These are phyloP conservation scores for Phytophthora sp. DNA, from an alignment of 352 stramenopile genomes.

Conservation along the genomic window DNA sequence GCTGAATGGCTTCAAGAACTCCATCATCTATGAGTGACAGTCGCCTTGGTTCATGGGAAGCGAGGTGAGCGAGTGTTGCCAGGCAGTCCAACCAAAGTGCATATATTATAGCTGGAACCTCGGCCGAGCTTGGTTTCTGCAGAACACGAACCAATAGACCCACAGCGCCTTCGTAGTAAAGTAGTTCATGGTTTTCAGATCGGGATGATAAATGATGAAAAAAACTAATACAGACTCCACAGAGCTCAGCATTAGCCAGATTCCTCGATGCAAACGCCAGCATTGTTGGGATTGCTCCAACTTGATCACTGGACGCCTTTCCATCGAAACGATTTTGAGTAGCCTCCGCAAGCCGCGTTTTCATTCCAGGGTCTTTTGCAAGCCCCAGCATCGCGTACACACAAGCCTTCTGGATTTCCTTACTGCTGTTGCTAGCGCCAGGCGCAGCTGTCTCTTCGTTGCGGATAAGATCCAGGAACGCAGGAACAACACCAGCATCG, in stretches of 20 bases:
- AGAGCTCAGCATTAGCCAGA: conserved; percentile 63
- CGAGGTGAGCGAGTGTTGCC: conserved; percentile 64
- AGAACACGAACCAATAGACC: conserved; percentile 62
- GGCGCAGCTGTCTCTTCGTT: conserved; percentile 28
- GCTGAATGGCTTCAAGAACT: conserved; percentile 66
- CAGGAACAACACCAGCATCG: conserved; percentile 78
- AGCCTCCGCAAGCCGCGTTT: conserved; percentile 62
- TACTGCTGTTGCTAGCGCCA: conserved; percentile 37
- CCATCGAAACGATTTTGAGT: conserved; percentile 29
- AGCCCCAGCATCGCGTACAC: conserved; percentile 83
- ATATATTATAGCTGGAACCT: conserved; percentile 54
- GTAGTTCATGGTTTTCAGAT: conserved; percentile 59
- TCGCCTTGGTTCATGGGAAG: conserved; percentile 44
- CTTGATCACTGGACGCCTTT: conserved; percentile 23
- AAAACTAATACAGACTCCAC: conserved; percentile 69
- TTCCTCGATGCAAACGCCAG: conserved; percentile 68
- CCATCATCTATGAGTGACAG: conserved; percentile 60
- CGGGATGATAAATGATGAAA: conserved; percentile 76
- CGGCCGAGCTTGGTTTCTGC: conserved; percentile 43
- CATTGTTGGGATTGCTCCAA: conserved; percentile 72
- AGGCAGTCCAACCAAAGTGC: conserved; percentile 58
- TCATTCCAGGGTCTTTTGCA: conserved; percentile 73
- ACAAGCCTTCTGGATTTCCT: conserved; percentile 77
- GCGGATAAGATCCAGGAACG: conserved; percentile 62
- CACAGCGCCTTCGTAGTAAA: conserved; percentile 72